Evolutionary conservation across 1,284 basidiomycete species (phyloP), one percentile per base, ranked within the genome.

Genomic region (Stygiomarasmius scandens): DNA sequence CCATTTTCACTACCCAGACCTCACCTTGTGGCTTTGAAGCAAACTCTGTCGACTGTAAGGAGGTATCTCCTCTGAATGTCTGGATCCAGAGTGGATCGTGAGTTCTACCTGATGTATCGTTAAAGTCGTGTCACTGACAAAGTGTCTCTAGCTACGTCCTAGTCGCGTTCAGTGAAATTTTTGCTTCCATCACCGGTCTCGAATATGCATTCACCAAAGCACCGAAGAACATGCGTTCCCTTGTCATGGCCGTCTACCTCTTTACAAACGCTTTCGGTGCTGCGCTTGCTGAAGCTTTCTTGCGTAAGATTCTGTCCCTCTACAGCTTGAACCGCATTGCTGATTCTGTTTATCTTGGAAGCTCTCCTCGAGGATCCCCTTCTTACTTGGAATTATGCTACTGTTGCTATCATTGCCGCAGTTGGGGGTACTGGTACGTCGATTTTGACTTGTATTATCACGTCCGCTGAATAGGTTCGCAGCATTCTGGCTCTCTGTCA

Each of bases 121-220:
- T 47, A 19, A 44, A 12, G 3, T 16, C 2, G 9, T 8, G 29
- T 32, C 29, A 12, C 25, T 25, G n/a, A 49, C 25, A 5, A 27
- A 23, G 5, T 22, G 4, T 14, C 5, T 32, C 23, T 32, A 79
- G 77, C 20, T 90, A 89, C 68, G 71, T 90, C 55, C 73, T 92
- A 32, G 79, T 91, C 64, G 88, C 86, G 3, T 77, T 89, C 65
- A 85, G 82, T 65, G 87, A 92, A 76, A 93, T 96, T 67, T 82
- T 96, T 54, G 91, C 92, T 0, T 91, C 89, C 9, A 92, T 96
- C 72, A 94, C 92, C 0, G 87, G 87, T 9, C 78, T 90, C 63
- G 93, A 96, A 71, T 94, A 94, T 69, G 93, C 92, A n/a, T 94
- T 91, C 77, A 92, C 89, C 58, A 94, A 93, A 69, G 87, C 89